phyloP scores from a whole-genome alignment of 2,329 filamentous ascomycete genomes.

The Penicillium italicum region DNA sequence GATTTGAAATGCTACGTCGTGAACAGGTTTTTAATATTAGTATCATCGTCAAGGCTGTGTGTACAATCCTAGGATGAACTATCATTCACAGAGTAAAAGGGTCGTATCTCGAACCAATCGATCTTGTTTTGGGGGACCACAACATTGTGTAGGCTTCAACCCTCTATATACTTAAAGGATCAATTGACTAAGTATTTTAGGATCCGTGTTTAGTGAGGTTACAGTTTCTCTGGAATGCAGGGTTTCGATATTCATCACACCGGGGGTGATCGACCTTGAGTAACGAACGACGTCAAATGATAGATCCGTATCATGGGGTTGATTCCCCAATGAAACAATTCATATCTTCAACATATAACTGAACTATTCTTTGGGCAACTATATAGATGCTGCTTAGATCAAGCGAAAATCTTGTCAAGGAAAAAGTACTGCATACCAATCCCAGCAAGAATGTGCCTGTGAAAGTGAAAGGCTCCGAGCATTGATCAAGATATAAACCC shows the following conservation, averaged over 20 bases:
- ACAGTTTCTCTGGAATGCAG: constrained; percentile 4
- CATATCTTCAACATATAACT: not conserved
- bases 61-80: not conserved
- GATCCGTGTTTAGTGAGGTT: not conserved
- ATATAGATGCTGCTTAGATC: not conserved
- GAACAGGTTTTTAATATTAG: not conserved
- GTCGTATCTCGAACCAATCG: not conserved
- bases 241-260: not conserved
- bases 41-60: too few species aligned
- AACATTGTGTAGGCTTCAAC: not conserved
- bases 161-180: not conserved
- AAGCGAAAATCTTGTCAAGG: not conserved
- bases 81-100: not conserved
- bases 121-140: not conserved
- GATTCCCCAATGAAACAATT: too few species aligned
- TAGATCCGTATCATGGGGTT: not conserved
- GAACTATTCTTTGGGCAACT: not conserved
- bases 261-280: not conserved
- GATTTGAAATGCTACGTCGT: not conserved
- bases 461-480: not conserved
- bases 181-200: not conserved
- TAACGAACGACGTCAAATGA: not conserved
- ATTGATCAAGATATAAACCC: not conserved
- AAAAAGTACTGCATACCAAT: not conserved
- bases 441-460: not conserved